Evolutionary conservation across 805 yeast genomes (phyloP).

Genomic region (Blastobotrys attinorum): DNA sequence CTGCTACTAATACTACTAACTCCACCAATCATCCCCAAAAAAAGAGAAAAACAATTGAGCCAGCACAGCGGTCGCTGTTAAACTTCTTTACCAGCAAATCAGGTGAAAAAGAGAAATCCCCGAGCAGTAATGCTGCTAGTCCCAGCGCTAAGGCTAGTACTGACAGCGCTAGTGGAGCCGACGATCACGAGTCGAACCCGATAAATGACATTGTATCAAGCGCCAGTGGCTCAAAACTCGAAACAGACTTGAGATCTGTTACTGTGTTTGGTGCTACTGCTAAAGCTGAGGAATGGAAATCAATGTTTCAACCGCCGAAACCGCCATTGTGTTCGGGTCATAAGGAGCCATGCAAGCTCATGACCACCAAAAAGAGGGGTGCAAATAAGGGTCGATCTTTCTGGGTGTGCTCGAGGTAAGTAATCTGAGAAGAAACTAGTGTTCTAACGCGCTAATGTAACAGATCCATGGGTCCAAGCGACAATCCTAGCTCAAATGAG

Average conservation of each 20-base stretch:
- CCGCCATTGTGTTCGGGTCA: constrained; percentile 28
- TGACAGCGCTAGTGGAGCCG: background rate
- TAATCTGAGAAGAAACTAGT: no score
- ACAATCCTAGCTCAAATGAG: constrained; percentile 6
- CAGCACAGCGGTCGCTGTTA: background rate
- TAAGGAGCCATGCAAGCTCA: constrained; percentile 27
- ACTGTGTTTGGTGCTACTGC: background rate
- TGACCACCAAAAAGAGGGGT: constrained; percentile 27
- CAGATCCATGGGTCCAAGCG: constrained; percentile 22
- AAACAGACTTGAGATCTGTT: background rate
- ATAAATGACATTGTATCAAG: background rate
- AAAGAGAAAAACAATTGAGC: background rate
- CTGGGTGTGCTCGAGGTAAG: constrained; percentile 30
- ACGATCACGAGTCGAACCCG: background rate
- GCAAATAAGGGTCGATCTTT: constrained; percentile 31
- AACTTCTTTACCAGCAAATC: background rate
- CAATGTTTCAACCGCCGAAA: constrained; percentile 16
- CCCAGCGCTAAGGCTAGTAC: background rate
- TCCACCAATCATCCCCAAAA: background rate
- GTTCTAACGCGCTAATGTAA: background rate
- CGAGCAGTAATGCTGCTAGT: background rate
- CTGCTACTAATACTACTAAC: background rate
- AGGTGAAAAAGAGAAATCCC: background rate
- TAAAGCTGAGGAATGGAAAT: constrained; percentile 12
- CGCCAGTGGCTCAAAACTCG: background rate